These are phyloP conservation scores for Phycomyces nitens DNA, from an alignment of 192 early-diverging fungal species.

Conservation along the genomic window DNA sequence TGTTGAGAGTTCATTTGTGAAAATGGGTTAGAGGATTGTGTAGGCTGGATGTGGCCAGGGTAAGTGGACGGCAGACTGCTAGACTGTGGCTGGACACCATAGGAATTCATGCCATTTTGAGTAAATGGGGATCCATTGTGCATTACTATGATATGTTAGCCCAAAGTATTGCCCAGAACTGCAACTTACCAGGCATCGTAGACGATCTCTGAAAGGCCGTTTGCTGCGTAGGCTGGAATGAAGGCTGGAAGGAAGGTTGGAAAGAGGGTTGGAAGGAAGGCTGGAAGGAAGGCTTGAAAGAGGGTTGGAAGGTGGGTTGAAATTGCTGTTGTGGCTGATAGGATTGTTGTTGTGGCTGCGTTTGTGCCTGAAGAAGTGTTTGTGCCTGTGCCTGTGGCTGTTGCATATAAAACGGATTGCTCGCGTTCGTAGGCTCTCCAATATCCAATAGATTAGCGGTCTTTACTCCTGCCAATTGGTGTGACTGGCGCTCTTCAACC, in stretches of 20 bases:
- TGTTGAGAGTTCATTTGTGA: background rate
- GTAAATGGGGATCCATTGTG: background rate
- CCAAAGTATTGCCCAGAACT: background rate
- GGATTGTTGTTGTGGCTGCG: conserved; percentile 28
- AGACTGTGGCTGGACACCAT: background rate
- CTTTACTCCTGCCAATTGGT: conserved; percentile 5
- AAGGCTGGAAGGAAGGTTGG: conserved; percentile 14
- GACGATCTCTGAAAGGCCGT: background rate
- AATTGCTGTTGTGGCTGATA: conserved; percentile 28
- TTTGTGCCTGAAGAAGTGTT: background rate
- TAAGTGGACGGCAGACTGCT: background rate
- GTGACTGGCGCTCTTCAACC: conserved; percentile 3
- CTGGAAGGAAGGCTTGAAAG: conserved; percentile 9
- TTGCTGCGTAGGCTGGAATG: background rate
- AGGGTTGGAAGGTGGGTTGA: conserved; percentile 4
- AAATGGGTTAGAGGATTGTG: background rate
- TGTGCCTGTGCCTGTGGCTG: conserved; percentile 7
- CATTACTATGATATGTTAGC: background rate
- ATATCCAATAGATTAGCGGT: conserved; percentile 8
- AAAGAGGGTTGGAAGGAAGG: conserved; percentile 19
- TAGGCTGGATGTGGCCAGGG: background rate
- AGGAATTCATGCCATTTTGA: background rate
- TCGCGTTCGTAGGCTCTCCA: background rate
- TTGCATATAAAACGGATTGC: conserved; percentile 6
- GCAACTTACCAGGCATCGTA: too few relatives aligned